Base-by-base conservation (phyloP, 2,329 filamentous ascomycete species). In the Epichloe glyceriae region DNA sequence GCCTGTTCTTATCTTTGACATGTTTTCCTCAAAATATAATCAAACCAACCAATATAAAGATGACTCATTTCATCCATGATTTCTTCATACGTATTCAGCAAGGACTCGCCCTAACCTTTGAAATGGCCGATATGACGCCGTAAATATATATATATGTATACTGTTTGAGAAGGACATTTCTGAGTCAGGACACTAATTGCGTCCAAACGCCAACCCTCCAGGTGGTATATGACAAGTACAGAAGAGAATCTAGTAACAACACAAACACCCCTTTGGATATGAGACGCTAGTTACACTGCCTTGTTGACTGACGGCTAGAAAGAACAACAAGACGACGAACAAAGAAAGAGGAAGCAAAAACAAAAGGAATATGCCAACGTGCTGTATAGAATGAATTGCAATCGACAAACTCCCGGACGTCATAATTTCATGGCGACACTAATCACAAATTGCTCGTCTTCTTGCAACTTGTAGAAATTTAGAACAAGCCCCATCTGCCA, bases 401-500 rank as follows among this genome's bases (percentile, higher is more conserved):
- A 30, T 7, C n/a, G 4, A 20, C 11, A 34, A 30, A 30, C 41
- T 20, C n/a, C 42, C 19, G 22, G 17, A 37, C 34, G 20, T 46
- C 44, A 46, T 46, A 22, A 35, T 22, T 30, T 39, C 34, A 35
- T 38, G 8, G 12, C 35, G 20, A 7, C 37, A 20, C n/a, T 6
- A 14, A 17, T 12, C 34, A 12, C 12, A 40, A 6, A 33, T 8
- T 40, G n/a, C 49, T 10, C 34, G 7, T 5, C n/a, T 19, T 7
- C 15, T 40, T 26, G 14, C 33, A n/a, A 33, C 14, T 14, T 15
- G 4, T 17, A 7, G 12, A 42, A n/a, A 8, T 50, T 64, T 55
- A 76, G 58, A 77, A 76, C 46, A 76, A 58, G 4, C 73, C 73
- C 73, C 74, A 76, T 47, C 73, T 67, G 19, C 70, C 69, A 17